A percentile compares a stretch with the other conserved stretches of the same genome.
phyloP scores from a whole-genome alignment of 1,284 basidiomycete genomes.

The Trichosporon coremiiforme region DNA sequence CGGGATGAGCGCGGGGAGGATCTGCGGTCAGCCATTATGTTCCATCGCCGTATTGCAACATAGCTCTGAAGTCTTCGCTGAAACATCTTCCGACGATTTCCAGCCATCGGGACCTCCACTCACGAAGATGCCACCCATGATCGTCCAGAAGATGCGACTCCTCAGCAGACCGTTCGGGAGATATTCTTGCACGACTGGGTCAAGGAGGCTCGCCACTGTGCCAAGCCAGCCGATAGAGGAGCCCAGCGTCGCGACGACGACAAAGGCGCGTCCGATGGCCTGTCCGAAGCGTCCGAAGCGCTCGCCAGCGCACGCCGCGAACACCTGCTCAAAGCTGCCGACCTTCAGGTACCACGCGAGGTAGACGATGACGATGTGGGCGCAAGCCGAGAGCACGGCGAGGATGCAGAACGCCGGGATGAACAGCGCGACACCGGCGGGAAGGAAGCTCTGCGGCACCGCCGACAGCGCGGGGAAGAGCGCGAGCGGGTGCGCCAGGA shows the following conservation, averaged over 20 bases:
- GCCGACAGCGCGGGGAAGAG: conserved; percentile 51
- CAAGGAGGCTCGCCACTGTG: conserved; percentile 44
- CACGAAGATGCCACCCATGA: conserved; percentile 43
- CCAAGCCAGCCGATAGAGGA: conserved; percentile 49
- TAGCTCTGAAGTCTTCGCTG: background rate
- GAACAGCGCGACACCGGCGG: conserved; percentile 55
- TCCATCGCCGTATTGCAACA: background rate
- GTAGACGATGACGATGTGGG: conserved; percentile 56
- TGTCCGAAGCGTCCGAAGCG: conserved; percentile 45
- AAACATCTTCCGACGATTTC: background rate
- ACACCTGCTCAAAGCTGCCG: conserved; percentile 54
- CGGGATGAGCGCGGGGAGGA: conserved; percentile 49
- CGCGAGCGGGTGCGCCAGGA: conserved; percentile 54
- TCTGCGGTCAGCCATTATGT: conserved; percentile 31
- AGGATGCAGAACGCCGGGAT: conserved; percentile 51
- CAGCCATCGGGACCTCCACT: conserved; percentile 19
- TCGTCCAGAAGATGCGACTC: conserved; percentile 47
- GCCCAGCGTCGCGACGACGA: conserved; percentile 45
- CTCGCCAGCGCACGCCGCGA: conserved; percentile 43
- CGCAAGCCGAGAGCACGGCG: conserved; percentile 48
- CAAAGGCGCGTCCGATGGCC: conserved; percentile 45
- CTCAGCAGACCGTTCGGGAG: conserved; percentile 37
- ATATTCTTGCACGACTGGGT: conserved; percentile 44
- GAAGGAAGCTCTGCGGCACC: conserved; percentile 54
- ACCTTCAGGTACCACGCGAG: conserved; percentile 57